Evolutionary conservation across 2,329 filamentous ascomycete species (phyloP), one percentile per base, ranked within the genome.

Genomic region (Diaporthe nobilis): DNA sequence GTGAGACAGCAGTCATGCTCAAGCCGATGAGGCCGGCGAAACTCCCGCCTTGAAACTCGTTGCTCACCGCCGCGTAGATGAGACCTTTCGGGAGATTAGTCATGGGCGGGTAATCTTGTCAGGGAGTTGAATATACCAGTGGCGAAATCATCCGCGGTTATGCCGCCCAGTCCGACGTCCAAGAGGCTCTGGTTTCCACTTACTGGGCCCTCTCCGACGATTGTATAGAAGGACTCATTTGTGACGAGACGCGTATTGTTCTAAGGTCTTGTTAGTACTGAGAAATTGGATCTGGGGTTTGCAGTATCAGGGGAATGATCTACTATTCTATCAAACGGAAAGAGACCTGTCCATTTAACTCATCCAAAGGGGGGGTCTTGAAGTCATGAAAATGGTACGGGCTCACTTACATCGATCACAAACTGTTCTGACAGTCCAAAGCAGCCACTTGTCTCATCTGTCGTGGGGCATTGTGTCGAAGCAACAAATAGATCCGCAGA

Each of bases 121-220:
- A 37, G 31, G 6, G 44, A 25, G 3, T 3, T 4, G 22, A 25
- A 1, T 31, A 6, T n/a, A 68, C 63, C 63, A 1, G 63, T 68
- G 13, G 63, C 63, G 28, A 39, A 53, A 31, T 68, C 47, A 4
- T 53, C 47, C 22, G 44, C 63, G 20, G 15, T 13, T 25, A 68
- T 51, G 12, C 63, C 63, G 22, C 63, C 63, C 5, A 68, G 31
- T 8, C 63, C 63, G 8, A 68, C 31, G 17, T 68, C 47, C 22
- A 68, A 68, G 12, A 68, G 63, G 17, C 63, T 68, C 17, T 68
- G 63, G 13, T 68, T 68, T 28, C 63, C 63, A 25, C 44, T 53
- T 13, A 68, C 63, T 5, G 47, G 10, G 4, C 63, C 47, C 31
- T 68, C 63, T 39, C 63, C 63, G 4, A 68, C 63, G 20, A 53